Percentiles rank a stretch among this genome's conserved stretches.
These are phyloP conservation scores for Austroboletus eburneus DNA, from an alignment of 768 basidiomycete genomes.

Conservation along the genomic window DNA sequence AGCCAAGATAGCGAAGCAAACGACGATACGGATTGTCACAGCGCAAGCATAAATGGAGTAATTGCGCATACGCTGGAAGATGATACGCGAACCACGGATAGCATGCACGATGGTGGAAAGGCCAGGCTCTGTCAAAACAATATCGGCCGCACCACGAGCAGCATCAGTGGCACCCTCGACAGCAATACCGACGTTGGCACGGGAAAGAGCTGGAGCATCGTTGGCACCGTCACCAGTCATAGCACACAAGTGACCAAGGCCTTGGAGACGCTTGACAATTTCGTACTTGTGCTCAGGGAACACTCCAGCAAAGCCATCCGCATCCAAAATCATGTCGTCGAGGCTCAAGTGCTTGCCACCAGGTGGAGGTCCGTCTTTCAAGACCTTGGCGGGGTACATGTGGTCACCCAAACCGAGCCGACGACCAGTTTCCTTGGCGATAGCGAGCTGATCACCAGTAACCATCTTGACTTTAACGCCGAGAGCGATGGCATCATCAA, in stretches of 20 bases:
- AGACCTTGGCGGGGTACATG: constrained; percentile 99
- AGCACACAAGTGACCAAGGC: constrained; percentile 91
- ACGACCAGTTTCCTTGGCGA: constrained; percentile 98
- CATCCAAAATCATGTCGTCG: constrained; percentile 99
- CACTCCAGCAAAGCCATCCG: constrained; percentile 97
- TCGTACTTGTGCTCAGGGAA: constrained; percentile 99
- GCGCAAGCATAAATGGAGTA: constrained; percentile 97
- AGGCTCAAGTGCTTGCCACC: constrained; percentile 79
- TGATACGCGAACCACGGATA: constrained; percentile 96
- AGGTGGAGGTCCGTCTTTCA: constrained; percentile 92
- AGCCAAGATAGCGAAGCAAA: constrained; percentile 92
- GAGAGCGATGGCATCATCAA: constrained; percentile 92
- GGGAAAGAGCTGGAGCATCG: constrained; percentile 94
- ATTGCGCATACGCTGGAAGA: constrained; percentile 99
- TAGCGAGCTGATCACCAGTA: constrained; percentile 99
- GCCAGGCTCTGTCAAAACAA: constrained; percentile 97
- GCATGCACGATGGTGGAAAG: constrained; percentile 99
- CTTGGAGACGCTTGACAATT: constrained; percentile 97
- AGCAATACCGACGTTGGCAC: constrained; percentile 99
- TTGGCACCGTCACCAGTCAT: constrained; percentile 99
- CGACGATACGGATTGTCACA: constrained; percentile 98
- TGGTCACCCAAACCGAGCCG: constrained; percentile 97
- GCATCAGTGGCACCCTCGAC: constrained; percentile 99
- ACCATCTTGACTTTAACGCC: constrained; percentile 99
- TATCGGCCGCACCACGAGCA: constrained; percentile 97